These are phyloP conservation scores for Arxiozyma bovina DNA, from an alignment of 1,139 yeast species.

Conservation along the genomic window DNA sequence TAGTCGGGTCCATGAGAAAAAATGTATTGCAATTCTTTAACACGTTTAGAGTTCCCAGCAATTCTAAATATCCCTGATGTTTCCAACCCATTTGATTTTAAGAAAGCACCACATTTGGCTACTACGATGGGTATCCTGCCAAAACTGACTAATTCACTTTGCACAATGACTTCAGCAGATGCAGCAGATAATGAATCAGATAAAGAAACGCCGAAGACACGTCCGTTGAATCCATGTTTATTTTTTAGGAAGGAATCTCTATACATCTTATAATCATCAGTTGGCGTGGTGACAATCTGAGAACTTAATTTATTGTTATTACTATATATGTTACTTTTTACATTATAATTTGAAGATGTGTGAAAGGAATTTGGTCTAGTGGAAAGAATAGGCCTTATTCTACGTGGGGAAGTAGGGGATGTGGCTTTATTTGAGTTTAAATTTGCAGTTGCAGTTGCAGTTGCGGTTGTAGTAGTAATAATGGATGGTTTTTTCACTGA, in stretches of 20 bases:
- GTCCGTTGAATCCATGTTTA: slow-evolving; percentile 32
- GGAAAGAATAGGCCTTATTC: slow-evolving; percentile 9
- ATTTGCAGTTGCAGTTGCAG: background rate
- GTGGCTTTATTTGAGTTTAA: background rate
- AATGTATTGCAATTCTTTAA: slow-evolving; percentile 72
- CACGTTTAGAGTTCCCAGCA: slow-evolving; percentile 84
- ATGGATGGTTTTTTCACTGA: background rate
- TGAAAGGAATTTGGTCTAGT: slow-evolving; percentile 13
- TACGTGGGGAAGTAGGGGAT: background rate
- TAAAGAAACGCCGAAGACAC: slow-evolving; percentile 80
- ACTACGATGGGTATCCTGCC: slow-evolving; percentile 47
- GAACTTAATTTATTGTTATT: background rate
- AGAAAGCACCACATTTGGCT: slow-evolving; percentile 84
- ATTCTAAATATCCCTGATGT: slow-evolving; percentile 91
- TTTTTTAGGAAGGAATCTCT: slow-evolving; percentile 26
- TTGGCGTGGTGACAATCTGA: slow-evolving; percentile 1
- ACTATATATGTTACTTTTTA: background rate
- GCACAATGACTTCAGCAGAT: slow-evolving; percentile 32
- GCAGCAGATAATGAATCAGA: slow-evolving; percentile 66
- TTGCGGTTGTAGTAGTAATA: background rate
- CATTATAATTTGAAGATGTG: background rate
- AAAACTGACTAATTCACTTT: slow-evolving; percentile 30
- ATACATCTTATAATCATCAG: slow-evolving; percentile 17
- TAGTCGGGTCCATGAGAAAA: slow-evolving; percentile 84
- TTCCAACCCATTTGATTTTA: slow-evolving; percentile 65